phyloP scores from a whole-genome alignment of 2,329 filamentous ascomycete species.

The Thielaviopsis musarum region DNA sequence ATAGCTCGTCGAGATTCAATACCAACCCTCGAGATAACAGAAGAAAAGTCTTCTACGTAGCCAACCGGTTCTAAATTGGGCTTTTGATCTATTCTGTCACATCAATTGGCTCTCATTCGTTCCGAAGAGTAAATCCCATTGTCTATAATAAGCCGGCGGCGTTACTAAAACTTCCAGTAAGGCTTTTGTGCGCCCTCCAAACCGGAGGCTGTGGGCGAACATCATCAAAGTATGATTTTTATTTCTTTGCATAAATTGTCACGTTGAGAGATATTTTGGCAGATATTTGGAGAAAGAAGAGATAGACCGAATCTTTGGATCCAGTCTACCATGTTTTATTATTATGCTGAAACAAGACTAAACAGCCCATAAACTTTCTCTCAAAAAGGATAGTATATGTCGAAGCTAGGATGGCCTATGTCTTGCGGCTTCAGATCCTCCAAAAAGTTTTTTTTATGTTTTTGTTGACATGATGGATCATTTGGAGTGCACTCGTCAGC shows the following conservation, averaged over 20 bases:
- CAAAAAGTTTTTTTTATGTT: constrained; percentile 1
- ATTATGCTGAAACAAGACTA: neutral
- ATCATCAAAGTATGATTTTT: neutral
- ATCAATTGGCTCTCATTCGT: neutral
- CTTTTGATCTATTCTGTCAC: neutral
- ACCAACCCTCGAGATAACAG: no score
- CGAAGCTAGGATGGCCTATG: neutral
- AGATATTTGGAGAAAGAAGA: neutral
- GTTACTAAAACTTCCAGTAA: neutral
- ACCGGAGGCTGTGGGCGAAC: neutral
- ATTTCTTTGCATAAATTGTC: neutral
- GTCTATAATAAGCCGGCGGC: neutral
- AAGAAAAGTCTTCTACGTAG: neutral
- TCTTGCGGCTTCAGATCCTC: neutral
- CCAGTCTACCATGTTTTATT: neutral
- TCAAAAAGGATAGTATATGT: neutral
- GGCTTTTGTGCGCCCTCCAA: neutral
- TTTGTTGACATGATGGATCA: neutral
- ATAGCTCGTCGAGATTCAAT: no score
- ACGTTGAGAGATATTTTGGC: neutral
- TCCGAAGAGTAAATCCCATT: neutral
- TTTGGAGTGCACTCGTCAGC: neutral
- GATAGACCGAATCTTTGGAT: neutral
- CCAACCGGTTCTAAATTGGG: neutral
- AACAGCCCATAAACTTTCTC: neutral